Base-by-base conservation (phyloP, 495 filamentous ascomycete species). In the Hyaloscypha hepaticicola region DNA sequence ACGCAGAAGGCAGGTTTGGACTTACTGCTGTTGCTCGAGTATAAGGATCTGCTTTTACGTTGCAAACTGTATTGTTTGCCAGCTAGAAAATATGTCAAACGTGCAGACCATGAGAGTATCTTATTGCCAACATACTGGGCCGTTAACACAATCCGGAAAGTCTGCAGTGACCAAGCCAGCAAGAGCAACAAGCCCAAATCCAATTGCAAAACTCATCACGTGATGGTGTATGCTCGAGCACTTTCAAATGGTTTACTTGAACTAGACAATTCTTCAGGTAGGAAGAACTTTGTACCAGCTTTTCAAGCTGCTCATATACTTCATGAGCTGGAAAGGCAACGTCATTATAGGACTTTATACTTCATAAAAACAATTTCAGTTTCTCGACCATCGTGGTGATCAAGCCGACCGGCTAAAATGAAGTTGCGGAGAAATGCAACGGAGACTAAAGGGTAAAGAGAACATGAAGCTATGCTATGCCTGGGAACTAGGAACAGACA, bases 11-110 rank as follows among this genome's bases (percentile, higher is more conserved):
- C 26, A 49, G 45, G 16, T 22, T 5, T 48, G 55, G 34, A 33
- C 79, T 74, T 66, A 82, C 72, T 33, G 77, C 77, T 26, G 71
- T 66, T 51, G 80, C 80, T 61, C 79, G 59, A 22, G 72, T 66
- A 64, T 73, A 68, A 2, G 78, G 74, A 55, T 72, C 69, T 5
- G 71, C 68, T 29, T 72, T 73, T 3, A 74, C 75, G 57, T 81
- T 72, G 65, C 80, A 82, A 31, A 81, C 74, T 63, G 73, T 66
- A 49, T 80, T 79, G 26, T 74, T 80, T 60, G 73, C 61, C 45
- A 76, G 69, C 73, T 75, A 66, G 3, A 66, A 41, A 26, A 12
- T n/a, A 45, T n/a, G 14, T 49, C n/a, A 53, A 2, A 26, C 8
- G 22, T 50, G 8, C 21, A 31, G 0, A 3, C 14, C 50, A n/a